Conservation (phyloP, 2,329 filamentous ascomycete genomes). For the Fusarium continuum region DNA sequence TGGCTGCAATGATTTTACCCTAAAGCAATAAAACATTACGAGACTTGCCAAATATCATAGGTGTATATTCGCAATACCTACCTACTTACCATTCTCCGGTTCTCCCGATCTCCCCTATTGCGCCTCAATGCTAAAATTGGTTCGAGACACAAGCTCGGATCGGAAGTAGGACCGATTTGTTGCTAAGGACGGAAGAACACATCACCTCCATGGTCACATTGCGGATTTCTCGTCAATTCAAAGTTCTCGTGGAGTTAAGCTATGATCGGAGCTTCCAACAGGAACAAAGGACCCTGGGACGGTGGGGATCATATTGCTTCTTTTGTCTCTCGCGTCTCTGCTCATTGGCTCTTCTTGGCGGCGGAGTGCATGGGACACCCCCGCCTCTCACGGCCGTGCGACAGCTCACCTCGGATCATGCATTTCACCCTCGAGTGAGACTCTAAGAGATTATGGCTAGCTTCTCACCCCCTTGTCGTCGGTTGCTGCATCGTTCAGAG, state of each 20-base stretch:
- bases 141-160: slow-evolving; percentile 7
- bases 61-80: too few relatives aligned
- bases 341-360: slow-evolving; percentile 33
- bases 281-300: slow-evolving; percentile 11
- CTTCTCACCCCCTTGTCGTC: slow-evolving; percentile 2
- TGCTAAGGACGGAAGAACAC: background rate
- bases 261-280: slow-evolving; percentile 1
- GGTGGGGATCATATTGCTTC: slow-evolving; percentile 43
- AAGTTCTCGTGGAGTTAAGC: background rate
- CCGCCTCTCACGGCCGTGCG: slow-evolving; percentile 22
- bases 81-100: slow-evolving; percentile 11
- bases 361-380: slow-evolving; percentile 24
- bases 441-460: background rate
- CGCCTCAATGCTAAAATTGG: background rate
- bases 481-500: background rate
- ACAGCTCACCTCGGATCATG: slow-evolving; percentile 17
- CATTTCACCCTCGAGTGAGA: background rate
- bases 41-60: too few relatives aligned
- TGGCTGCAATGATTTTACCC: too few relatives aligned
- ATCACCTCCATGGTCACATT: background rate
- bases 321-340: slow-evolving; percentile 33
- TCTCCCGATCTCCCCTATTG: background rate
- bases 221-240: background rate
- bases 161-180: background rate
- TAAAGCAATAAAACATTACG: too few relatives aligned